Base-by-base conservation (phyloP, 768 basidiomycete genomes). In the Harrya chromipes region DNA sequence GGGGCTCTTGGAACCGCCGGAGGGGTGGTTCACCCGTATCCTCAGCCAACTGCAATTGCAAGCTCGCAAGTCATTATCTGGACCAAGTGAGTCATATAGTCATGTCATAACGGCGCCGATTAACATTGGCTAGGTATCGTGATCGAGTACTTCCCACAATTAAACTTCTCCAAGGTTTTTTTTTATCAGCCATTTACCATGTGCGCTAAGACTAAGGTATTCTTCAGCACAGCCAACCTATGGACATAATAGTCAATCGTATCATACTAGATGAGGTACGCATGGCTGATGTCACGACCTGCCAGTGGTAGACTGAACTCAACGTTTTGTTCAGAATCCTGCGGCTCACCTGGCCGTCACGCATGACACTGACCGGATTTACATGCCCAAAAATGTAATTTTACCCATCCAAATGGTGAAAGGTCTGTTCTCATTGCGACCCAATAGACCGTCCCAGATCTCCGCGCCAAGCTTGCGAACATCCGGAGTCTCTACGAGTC, bases 311-410 rank as follows among this genome's bases (percentile, higher is more conserved):
- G 2, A 37, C 17, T 7, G 4, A n/a, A 23, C 1, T 13, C 12
- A 47, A 21, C 11, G 33, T 40, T 16, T 10, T 16, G 9, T 1
- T n/a, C n/a, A 53, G 52, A 5, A 29, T 41, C 33, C 38, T 4
- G 10, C n/a, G 1, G 45, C 39, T 17, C 6, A 20, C 26, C 38
- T 56, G 14, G 53, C 53, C 2, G 13, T 56, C 19, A 54, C 53
- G 2, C 55, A 56, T 37, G 53, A 55, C 24, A 27, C 5, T 0
- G 41, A 47, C 11, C 50, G 53, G 52, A 49, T 49, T 1, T 4
- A 4, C 4, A 31, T 54, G 45, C 16, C 54, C 4, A 19, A 50
- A n/a, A 31, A 16, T 4, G 52, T 54, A 3, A 26, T 47, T 7
- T 11, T 27, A 4, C 27, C n/a, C n/a, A n/a, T n/a, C n/a, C n/a